A percentile compares a stretch with the other conserved stretches of the same genome.
phyloP scores from a whole-genome alignment of 2,329 filamentous ascomycete species.

The Xylariaceae sp. region DNA sequence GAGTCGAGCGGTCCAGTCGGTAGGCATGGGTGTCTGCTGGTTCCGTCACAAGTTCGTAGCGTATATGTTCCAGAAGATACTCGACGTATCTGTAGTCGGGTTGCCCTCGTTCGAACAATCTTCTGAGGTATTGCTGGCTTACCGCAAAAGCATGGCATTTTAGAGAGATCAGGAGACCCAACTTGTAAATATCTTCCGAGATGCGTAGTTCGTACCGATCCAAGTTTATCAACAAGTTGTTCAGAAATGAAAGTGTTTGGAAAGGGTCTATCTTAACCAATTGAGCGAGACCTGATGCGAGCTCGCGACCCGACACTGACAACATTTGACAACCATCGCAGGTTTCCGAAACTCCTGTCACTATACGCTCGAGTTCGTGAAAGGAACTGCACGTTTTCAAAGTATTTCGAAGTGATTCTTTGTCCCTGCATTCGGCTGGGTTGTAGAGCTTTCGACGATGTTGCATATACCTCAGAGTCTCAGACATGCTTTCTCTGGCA shows the following conservation, averaged over 20 bases:
- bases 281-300: conserved; percentile 5
- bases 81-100: neutral
- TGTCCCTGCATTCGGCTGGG: neutral
- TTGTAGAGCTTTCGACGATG: conserved; percentile 20
- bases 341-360: conserved; percentile 20
- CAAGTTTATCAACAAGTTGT: conserved; percentile 37
- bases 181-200: conserved; percentile 28
- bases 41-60: neutral
- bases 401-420: conserved; percentile 2
- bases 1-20: neutral
- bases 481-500: conserved; percentile 14
- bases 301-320: neutral
- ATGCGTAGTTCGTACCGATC: conserved; percentile 24
- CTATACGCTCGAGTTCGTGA: conserved; percentile 25
- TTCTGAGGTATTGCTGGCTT: conserved; percentile 18
- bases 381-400: conserved; percentile 16
- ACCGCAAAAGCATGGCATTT: conserved; percentile 16
- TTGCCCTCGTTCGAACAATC: conserved; percentile 1
- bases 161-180: conserved; percentile 31
- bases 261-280: conserved; percentile 16
- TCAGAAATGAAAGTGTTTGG: conserved; percentile 35
- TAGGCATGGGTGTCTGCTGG: neutral
- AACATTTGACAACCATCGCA: conserved; percentile 19
- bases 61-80: neutral
- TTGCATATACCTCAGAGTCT: conserved; percentile 27